phyloP scores from a whole-genome alignment of 139 green algal species.

The Haematococcus lacustris region DNA sequence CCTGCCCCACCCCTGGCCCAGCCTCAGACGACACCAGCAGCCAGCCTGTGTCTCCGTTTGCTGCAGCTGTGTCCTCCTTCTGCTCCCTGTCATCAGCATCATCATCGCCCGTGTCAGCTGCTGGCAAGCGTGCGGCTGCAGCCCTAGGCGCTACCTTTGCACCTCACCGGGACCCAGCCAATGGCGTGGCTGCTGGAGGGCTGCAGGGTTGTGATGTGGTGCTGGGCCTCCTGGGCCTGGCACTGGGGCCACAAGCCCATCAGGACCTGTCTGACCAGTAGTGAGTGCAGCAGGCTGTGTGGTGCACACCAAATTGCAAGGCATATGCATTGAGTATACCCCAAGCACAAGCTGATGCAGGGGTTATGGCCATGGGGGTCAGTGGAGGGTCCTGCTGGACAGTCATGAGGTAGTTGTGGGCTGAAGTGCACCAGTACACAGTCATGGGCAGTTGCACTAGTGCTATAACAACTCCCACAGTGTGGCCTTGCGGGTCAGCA shows the following conservation, averaged over 20 bases:
- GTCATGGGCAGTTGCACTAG: neutral
- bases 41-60: neutral
- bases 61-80: neutral
- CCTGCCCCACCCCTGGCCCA: neutral
- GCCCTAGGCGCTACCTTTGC: neutral
- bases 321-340: no score
- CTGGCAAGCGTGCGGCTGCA: neutral
- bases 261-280: conserved; percentile 34
- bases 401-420: neutral
- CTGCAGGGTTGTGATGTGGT: conserved; percentile 11
- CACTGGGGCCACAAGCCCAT: conserved; percentile 35
- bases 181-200: neutral
- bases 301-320: no score
- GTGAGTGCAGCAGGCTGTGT: neutral
- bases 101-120: neutral
- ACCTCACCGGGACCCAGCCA: conserved; percentile 1
- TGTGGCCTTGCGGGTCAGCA: no score
- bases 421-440: neutral
- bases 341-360: no score
- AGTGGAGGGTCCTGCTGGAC: neutral
- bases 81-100: neutral
- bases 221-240: conserved; percentile 44
- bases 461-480: neutral
- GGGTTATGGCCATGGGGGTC: neutral
- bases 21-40: neutral